Base-by-base conservation (phyloP, 148 eudicot species). In the Rhododendron griersonianum region DNA sequence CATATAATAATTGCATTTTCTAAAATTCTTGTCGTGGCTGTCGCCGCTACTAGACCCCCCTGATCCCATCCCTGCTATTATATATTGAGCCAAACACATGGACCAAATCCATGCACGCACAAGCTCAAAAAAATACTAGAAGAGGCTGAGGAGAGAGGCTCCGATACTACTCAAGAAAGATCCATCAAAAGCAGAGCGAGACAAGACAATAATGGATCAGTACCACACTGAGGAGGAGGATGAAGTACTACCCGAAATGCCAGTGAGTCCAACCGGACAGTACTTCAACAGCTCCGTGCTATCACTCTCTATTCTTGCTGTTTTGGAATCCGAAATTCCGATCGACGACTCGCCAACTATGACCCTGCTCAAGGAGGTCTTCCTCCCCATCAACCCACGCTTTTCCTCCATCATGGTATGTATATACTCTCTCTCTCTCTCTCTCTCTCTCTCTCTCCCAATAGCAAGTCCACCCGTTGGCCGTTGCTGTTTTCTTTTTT, bases 351-450 rank as follows among this genome's bases (percentile, higher is more conserved):
- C 73, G 0, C 85, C 0, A 2, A 1, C 69, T 50, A 23, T 85
- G 37, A 2, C 48, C 0, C 61, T 89, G 3, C 74, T 92, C 5
- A 61, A 47, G 35, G 86, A 87, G 23, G 59, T 89, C 15, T 87
- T 91, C 83, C 82, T 89, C 50, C 91, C 92, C 11, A 87, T 89
- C 51, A 92, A 90, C 47, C 91, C 90, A 4, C 91, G 93, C 33
- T 90, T 92, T 74, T 92, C 92, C 77, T 92, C 93, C 0, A 51
- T 92, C 85, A 92, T 92, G 93, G 93, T 91, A 39, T 35, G 3
- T 73, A 21, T 63, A 55, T 28, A 76, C 83, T 5, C 25, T 53
- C 45, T 81, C 45, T 81, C 67, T 81, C 25, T 47, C 39, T 11
- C 25, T 47, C 39, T 11, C 83, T 5, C 25, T 53, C 45, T 81